Base-by-base conservation (phyloP, 1,284 basidiomycete genomes). In the Schizophyllum amplum region DNA sequence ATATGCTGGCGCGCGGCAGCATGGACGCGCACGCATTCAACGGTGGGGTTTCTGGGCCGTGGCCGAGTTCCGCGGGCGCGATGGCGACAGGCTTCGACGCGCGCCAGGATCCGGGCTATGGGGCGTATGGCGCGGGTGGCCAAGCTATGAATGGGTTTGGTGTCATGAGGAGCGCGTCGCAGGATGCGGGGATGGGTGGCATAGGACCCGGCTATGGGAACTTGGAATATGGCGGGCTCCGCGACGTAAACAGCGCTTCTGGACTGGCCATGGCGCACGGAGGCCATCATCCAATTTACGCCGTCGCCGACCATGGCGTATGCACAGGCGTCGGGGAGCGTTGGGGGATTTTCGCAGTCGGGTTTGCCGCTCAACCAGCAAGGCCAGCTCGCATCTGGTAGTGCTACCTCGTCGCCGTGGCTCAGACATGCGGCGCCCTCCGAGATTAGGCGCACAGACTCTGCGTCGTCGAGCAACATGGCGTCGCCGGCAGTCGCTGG, bases 401-500 rank as follows among this genome's bases (percentile, higher is more conserved):
- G 33, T 42, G 33, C 33, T 9, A 9, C 11, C 17, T 42, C 33
- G 4, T 42, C 33, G 33, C 33, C 33, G 11, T 42, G 33, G 33
- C 33, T 42, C 33, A 42, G 33, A 9, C 33, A 42, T 42, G 33
- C 33, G 17, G 33, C 33, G 3, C 33, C 33, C 33, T 9, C 33
- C 11, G 33, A 42, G 13, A 42, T 42, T 17, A 42, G 33, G 33
- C 33, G 33, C 33, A 42, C 33, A 17, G 33, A 42, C 33, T 42
- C 33, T 4, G 33, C 33, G 33, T 42, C 33, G 4, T 42, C 33
- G 33, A 42, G 33, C 33, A 42, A 42, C 17, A 17, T 42, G 3
- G 17, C 11, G 11, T 42, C 33, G 17, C 33, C 33, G 61, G 52
- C 57, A 66, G 55, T 51, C 25, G 22, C 57, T 58, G 23, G n/a